These are phyloP conservation scores for Neonectria punicea DNA, from an alignment of 2,329 filamentous ascomycete genomes.

Conservation along the genomic window DNA sequence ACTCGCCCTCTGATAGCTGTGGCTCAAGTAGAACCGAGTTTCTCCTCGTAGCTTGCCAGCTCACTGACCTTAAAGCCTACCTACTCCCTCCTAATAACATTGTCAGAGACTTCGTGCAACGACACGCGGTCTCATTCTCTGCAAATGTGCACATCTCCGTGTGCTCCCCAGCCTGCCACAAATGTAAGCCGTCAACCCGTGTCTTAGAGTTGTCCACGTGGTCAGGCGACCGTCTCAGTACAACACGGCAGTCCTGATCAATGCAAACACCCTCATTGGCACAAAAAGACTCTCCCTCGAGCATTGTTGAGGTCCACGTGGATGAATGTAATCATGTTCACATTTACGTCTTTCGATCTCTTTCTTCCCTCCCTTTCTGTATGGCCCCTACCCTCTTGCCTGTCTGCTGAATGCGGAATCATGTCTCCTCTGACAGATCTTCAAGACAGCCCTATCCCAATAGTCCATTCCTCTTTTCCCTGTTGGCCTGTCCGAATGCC, in stretches of 20 bases:
- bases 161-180: neutral
- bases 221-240: neutral
- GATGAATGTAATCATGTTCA: slow-evolving; percentile 25
- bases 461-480: neutral
- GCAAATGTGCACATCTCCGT: neutral
- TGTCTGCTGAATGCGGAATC: neutral
- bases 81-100: neutral
- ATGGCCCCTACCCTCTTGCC: no score
- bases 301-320: neutral
- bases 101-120: neutral
- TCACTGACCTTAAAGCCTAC: neutral
- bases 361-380: neutral
- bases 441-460: neutral
- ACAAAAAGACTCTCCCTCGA: neutral
- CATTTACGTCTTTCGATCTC: slow-evolving; percentile 17
- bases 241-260: neutral
- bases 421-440: neutral
- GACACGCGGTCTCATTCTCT: neutral
- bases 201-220: neutral
- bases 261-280: neutral
- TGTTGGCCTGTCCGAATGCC: slow-evolving; percentile 2
- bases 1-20: no score
- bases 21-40: neutral
- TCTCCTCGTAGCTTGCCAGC: no score
- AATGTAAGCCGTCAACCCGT: neutral